Evolutionary conservation across 768 basidiomycete species (phyloP).

Genomic region (Tricholoma hemisulphureum): DNA sequence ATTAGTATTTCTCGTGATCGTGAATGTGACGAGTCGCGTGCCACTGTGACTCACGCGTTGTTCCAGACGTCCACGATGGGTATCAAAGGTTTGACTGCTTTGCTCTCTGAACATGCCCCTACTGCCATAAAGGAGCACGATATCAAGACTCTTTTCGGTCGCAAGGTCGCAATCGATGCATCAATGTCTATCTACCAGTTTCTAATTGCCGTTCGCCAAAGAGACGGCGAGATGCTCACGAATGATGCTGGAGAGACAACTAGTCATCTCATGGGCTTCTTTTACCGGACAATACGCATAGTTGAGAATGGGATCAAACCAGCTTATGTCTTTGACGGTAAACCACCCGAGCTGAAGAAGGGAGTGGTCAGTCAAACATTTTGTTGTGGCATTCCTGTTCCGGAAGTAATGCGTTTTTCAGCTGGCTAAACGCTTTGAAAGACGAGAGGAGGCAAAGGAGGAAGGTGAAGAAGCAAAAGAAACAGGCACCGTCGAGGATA

Average conservation of each 20-base stretch:
- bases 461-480: conserved; percentile 97
- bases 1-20: neutral
- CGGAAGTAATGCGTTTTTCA: conserved; percentile 31
- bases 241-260: conserved; percentile 99
- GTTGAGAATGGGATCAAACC: conserved; percentile 99
- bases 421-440: conserved; percentile 96
- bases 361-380: conserved; percentile 72
- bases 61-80: conserved; percentile 54
- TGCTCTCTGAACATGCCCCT: conserved; percentile 90
- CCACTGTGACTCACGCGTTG: neutral
- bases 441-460: conserved; percentile 88
- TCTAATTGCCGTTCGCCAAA: conserved; percentile 94
- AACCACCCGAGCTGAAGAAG: conserved; percentile 95
- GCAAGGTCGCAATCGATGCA: conserved; percentile 98
- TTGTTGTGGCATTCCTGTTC: neutral
- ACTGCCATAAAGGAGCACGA: conserved; percentile 87
- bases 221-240: conserved; percentile 93
- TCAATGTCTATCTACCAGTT: conserved; percentile 98
- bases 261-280: conserved; percentile 98
- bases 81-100: conserved; percentile 91
- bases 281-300: conserved; percentile 95
- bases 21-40: conserved; percentile 1
- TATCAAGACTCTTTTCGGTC: conserved; percentile 95
- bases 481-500: conserved; percentile 87
- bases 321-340: conserved; percentile 97